Base-by-base conservation (phyloP, 495 filamentous ascomycete genomes). In the Chlorociboria aeruginascens region DNA sequence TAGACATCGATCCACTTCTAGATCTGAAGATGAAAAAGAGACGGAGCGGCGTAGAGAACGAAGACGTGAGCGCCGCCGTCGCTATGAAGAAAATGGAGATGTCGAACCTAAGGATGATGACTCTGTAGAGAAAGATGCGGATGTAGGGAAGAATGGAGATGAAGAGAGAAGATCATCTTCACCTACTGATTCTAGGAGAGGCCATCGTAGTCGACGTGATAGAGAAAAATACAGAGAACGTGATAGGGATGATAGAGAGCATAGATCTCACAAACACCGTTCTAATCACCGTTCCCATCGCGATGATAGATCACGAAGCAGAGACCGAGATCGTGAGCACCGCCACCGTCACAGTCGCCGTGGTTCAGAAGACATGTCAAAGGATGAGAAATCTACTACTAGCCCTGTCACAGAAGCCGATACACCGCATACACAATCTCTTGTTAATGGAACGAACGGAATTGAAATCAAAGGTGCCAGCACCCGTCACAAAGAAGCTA, bases 1-100 rank as follows among this genome's bases (percentile, higher is more conserved):
- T 60, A 77, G 76, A n/a, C 70, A 78, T 52, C 76, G 72, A 10
- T 82, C 79, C 3, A 57, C 65, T 7, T 78, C 70, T 25, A 55
- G 59, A 10, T 65, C 72, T 0, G 65, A 70, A 10, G 66, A 66
- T 29, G 68, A 66, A 12, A 70, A 70, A 25, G 72, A 76, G 28
- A 73, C 69, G 12, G 71, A 78, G 30, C 60, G 63, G 40, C 57
- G 65, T 31, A 66, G 66, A 10, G 73, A 76, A 31, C 63, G 65
- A 45, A 63, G 65, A 7, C 56, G 62, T 44, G 65, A 55, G 46
- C 55, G 55, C 58, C 56, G 49, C 17, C 52, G 52, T 6, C 52
- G 53, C 8, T 32, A 41, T 11, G 50, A 53, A 12, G 46, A 59
- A 38, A 53, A 59, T 43, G 50, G 31, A 43, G 49, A 46, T 20